These are phyloP conservation scores for Porodaedalea pini DNA, from an alignment of 1,284 basidiomycete genomes.

Conservation along the genomic window DNA sequence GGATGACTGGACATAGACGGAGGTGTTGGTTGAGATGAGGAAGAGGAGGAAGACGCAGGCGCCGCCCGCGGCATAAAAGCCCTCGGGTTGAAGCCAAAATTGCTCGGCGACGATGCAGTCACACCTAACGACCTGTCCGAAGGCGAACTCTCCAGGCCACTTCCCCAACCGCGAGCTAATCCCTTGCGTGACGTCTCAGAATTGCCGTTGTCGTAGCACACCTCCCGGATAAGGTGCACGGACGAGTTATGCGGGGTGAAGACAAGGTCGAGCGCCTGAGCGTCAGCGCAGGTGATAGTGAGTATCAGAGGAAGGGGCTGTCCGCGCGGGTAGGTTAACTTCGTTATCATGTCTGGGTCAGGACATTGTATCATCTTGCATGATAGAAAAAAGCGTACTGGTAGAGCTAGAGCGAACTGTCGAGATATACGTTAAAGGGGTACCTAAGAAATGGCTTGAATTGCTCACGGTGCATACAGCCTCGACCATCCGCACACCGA, in stretches of 20 bases:
- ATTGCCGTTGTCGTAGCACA: slow-evolving; percentile 33
- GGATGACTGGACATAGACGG: background rate
- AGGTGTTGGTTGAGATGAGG: background rate
- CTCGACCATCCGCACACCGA: slow-evolving; percentile 38
- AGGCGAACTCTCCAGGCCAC: slow-evolving; percentile 5
- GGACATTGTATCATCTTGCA: background rate
- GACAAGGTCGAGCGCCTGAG: slow-evolving; percentile 41
- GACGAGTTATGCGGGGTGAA: slow-evolving; percentile 38
- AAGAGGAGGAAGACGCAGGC: background rate
- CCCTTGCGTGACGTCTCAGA: slow-evolving; percentile 31
- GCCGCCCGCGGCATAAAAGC: background rate
- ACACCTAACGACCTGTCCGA: slow-evolving; percentile 1
- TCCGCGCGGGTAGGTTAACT: slow-evolving; percentile 49
- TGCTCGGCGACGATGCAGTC: background rate
- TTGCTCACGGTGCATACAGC: slow-evolving; percentile 41
- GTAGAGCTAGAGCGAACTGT: slow-evolving; percentile 18
- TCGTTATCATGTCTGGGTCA: background rate
- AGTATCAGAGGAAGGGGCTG: slow-evolving; percentile 44
- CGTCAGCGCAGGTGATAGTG: slow-evolving; percentile 38
- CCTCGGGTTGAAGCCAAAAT: background rate
- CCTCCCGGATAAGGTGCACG: slow-evolving; percentile 41
- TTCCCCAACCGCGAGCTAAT: background rate
- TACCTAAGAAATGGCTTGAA: slow-evolving; percentile 32
- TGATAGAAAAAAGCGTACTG: slow-evolving; percentile 8
- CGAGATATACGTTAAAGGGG: background rate